Conservation (phyloP, 495 filamentous ascomycete species). For the Polyplosphaeria fusca region DNA sequence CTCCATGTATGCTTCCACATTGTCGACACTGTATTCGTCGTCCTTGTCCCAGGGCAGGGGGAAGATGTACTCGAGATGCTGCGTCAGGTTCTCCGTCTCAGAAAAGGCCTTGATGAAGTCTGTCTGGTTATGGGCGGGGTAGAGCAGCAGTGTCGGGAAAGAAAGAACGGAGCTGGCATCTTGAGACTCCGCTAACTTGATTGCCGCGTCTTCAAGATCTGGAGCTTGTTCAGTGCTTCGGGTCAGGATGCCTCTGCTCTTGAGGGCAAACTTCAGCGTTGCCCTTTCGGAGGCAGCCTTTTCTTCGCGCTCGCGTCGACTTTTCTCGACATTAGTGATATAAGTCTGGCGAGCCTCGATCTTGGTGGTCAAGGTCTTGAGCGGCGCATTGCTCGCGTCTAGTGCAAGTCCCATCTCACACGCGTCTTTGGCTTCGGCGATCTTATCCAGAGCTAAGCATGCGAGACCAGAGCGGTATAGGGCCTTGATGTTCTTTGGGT, state of each 20-base stretch:
- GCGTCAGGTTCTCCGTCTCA: conserved; percentile 64
- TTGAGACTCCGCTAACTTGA: conserved; percentile 63
- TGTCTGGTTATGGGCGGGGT: conserved; percentile 71
- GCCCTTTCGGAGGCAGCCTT: conserved; percentile 50
- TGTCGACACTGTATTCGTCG: conserved; percentile 58
- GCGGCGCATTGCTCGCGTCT: conserved; percentile 60
- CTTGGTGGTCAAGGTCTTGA: conserved; percentile 42
- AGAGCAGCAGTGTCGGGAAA: conserved; percentile 81
- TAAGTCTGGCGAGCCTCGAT: conserved; percentile 32
- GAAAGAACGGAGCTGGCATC: conserved; percentile 65
- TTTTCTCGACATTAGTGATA: conserved; percentile 35
- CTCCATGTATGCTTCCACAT: conserved; percentile 89
- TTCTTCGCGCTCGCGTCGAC: conserved; percentile 48
- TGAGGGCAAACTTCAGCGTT: conserved; percentile 67
- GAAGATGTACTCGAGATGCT: conserved; percentile 79
- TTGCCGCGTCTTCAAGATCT: conserved; percentile 62
- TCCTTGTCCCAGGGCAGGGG: conserved; percentile 77
- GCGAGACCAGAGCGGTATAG: conserved; percentile 79
- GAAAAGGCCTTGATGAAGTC: conserved; percentile 86
- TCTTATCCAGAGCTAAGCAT: conserved; percentile 66
- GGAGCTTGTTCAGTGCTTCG: conserved; percentile 67
- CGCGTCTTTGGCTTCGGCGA: conserved; percentile 73
- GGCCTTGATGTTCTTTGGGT: conserved; percentile 78
- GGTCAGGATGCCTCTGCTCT: conserved; percentile 65
- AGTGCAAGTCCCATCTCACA: conserved; percentile 65